phyloP scores from a whole-genome alignment of 2,329 filamentous ascomycete genomes.

The Fusarium longipes region DNA sequence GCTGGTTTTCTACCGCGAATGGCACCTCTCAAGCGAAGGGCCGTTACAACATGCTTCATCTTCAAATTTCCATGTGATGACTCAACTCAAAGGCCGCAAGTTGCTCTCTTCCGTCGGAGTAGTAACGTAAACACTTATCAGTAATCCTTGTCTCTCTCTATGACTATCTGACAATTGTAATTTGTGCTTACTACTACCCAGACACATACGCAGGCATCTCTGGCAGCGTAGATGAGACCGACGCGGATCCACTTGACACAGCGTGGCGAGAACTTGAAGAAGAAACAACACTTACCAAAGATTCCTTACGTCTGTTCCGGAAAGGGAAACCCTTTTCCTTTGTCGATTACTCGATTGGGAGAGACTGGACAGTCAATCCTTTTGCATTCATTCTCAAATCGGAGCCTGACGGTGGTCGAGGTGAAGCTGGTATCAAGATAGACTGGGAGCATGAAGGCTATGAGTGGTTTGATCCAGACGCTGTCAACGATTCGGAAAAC shows the following conservation, averaged over 20 bases:
- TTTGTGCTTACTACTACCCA: conserved; percentile 36
- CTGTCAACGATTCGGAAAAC: conserved; percentile 58
- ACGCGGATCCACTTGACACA: conserved; percentile 64
- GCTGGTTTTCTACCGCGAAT: conserved; percentile 32
- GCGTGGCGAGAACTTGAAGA: conserved; percentile 72
- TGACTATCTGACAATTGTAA: not conserved
- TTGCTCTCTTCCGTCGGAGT: conserved; percentile 73
- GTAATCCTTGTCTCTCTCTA: conserved; percentile 52
- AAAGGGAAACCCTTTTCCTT: conserved; percentile 70
- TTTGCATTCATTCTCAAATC: conserved; percentile 67
- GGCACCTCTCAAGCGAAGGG: conserved; percentile 46
- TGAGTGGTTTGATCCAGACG: conserved; percentile 66
- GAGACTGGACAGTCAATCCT: conserved; percentile 72
- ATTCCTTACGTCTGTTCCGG: conserved; percentile 62
- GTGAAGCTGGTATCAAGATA: conserved; percentile 61
- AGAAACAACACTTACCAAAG: conserved; percentile 66
- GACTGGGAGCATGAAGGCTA: conserved; percentile 73
- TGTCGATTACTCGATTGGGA: conserved; percentile 61
- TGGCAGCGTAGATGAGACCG: conserved; percentile 66
- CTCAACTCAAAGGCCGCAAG: conserved; percentile 54
- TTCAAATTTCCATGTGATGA: conserved; percentile 57
- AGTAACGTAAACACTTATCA: conserved; percentile 68
- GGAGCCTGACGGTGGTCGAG: conserved; percentile 43
- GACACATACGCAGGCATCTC: conserved; percentile 71
- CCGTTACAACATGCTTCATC: conserved; percentile 63